phyloP scores from a whole-genome alignment of 2,329 filamentous ascomycete species.

The Sporothrix phasma region DNA sequence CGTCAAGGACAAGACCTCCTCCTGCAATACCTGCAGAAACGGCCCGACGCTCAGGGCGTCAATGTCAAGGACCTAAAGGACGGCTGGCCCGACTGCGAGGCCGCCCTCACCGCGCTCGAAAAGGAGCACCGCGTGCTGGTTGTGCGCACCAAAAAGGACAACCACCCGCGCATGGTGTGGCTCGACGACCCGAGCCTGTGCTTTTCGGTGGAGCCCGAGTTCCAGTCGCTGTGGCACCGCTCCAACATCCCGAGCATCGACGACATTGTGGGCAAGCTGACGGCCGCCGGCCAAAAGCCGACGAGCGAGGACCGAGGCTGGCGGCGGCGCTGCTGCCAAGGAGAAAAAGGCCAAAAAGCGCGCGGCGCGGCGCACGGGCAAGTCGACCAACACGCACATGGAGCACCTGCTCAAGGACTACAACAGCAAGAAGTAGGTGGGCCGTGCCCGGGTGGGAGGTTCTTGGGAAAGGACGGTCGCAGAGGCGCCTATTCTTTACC shows the following conservation, averaged over 20 bases:
- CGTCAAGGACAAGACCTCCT: constrained; percentile 71
- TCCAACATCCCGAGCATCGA: constrained; percentile 66
- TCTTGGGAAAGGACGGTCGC: no score
- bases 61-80: constrained; percentile 88
- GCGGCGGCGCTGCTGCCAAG: constrained; percentile 47
- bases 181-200: constrained; percentile 71
- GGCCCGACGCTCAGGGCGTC: constrained; percentile 71
- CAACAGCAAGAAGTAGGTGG: constrained; percentile 34
- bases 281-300: constrained; percentile 70
- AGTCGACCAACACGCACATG: constrained; percentile 86
- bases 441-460: no score
- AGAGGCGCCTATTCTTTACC: no score
- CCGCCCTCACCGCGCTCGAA: constrained; percentile 70
- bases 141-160: constrained; percentile 85
- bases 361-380: constrained; percentile 55
- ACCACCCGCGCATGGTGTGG: constrained; percentile 78
- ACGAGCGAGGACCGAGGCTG: constrained; percentile 64
- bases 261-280: constrained; percentile 66
- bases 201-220: constrained; percentile 69
- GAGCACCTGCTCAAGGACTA: constrained; percentile 68
- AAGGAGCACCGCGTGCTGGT: constrained; percentile 70
- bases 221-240: constrained; percentile 72
- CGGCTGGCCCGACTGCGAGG: constrained; percentile 80
- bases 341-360: constrained; percentile 67
- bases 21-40: constrained; percentile 68